Percentiles rank a stretch among this genome's conserved stretches.
These are phyloP conservation scores for Smallanthus sonchifolius DNA, from an alignment of 129 eudicot species.

Conservation along the genomic window DNA sequence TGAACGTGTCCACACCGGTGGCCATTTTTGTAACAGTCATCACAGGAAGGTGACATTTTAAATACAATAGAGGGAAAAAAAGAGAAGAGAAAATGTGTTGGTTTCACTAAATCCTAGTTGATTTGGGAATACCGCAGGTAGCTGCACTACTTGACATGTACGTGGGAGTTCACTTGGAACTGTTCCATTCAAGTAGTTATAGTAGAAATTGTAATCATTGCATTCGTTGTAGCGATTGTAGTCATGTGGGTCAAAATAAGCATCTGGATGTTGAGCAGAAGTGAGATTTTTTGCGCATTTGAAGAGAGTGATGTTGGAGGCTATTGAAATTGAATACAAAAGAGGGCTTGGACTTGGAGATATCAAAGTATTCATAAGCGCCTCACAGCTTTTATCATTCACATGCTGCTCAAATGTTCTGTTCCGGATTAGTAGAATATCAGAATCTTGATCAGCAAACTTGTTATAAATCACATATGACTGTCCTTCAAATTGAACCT, in stretches of 20 bases:
- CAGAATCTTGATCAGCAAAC: background rate
- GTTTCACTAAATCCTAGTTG: background rate
- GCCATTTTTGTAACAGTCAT: background rate
- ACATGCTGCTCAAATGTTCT: background rate
- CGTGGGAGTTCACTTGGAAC: slow-evolving; percentile 6
- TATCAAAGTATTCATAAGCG: background rate
- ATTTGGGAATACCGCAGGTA: background rate
- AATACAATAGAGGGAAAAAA: background rate
- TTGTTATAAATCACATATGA: background rate
- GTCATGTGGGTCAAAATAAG: background rate
- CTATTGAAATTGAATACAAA: slow-evolving; percentile 7
- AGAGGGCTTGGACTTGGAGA: slow-evolving; percentile 20
- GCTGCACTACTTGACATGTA: slow-evolving; percentile 3
- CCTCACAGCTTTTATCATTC: background rate
- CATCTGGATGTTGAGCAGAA: background rate
- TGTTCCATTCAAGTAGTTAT: background rate
- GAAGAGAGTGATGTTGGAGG: slow-evolving; percentile 17
- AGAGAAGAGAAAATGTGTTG: slow-evolving; percentile 16
- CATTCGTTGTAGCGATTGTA: background rate
- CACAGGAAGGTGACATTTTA: slow-evolving; percentile 13
- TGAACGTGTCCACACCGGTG: slow-evolving; percentile 22
- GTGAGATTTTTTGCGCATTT: slow-evolving; percentile 23
- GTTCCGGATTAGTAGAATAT: background rate
- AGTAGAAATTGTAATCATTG: slow-evolving; percentile 13
- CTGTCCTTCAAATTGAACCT: background rate